A percentile compares a stretch with the other conserved stretches of the same genome.
phyloP scores from a whole-genome alignment of 148 eudicot species.

The Euryodendron excelsum region DNA sequence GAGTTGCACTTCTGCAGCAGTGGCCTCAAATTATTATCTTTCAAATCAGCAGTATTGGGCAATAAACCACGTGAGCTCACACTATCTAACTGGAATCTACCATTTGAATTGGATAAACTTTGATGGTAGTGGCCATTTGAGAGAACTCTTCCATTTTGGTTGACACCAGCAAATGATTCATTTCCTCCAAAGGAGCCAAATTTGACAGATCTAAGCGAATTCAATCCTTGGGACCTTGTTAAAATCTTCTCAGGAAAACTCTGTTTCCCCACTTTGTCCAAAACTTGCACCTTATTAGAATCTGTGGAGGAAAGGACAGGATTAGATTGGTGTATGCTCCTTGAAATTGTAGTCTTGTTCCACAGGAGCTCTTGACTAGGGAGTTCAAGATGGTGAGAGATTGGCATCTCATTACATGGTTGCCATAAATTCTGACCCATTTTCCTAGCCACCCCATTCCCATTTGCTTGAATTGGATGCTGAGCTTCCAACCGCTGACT shows the following conservation, averaged over 20 bases:
- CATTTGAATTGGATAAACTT: not conserved
- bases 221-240: slow-evolving; percentile 24
- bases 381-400: slow-evolving; percentile 1
- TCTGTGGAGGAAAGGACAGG: slow-evolving; percentile 11
- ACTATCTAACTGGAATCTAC: slow-evolving; percentile 12
- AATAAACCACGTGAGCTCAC: not conserved
- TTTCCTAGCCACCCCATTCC: slow-evolving; percentile 15
- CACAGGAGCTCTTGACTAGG: slow-evolving; percentile 20
- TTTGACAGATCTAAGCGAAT: slow-evolving; percentile 25
- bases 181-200: slow-evolving; percentile 25
- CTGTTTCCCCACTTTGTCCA: slow-evolving; percentile 18
- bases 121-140: slow-evolving; percentile 18
- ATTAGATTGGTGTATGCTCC: slow-evolving; percentile 10
- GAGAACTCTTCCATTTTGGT: slow-evolving; percentile 23
- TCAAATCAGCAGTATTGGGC: slow-evolving; percentile 14
- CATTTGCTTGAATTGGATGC: slow-evolving; percentile 15
- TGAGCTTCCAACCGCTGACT: slow-evolving; percentile 24
- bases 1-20: slow-evolving; percentile 22
- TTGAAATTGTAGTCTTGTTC: slow-evolving; percentile 16
- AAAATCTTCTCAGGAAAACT: slow-evolving; percentile 27
- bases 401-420: slow-evolving; percentile 1
- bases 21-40: slow-evolving; percentile 17
- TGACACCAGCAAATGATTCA: slow-evolving; percentile 15
- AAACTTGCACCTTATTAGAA: slow-evolving; percentile 9
- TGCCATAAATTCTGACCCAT: slow-evolving; percentile 12